These are phyloP conservation scores for Diaporthe australafricana DNA, from an alignment of 2,329 filamentous ascomycete genomes.

Conservation along the genomic window DNA sequence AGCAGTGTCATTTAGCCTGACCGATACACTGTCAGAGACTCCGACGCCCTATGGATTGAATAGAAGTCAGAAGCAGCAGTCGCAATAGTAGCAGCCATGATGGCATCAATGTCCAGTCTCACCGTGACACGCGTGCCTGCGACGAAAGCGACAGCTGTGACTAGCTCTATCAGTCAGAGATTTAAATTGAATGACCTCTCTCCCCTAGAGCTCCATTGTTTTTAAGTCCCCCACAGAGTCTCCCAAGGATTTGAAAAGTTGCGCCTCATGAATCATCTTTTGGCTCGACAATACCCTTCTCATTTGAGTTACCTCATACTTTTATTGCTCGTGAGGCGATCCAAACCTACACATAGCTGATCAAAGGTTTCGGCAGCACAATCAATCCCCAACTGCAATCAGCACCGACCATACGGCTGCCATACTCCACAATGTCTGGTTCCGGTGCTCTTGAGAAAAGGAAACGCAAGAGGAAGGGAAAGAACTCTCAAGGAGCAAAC, in stretches of 20 bases:
- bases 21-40: background rate
- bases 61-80: background rate
- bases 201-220: too few species aligned
- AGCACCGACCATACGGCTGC: background rate
- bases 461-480: too few species aligned
- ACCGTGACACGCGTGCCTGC: background rate
- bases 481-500: background rate
- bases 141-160: background rate
- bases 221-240: too few species aligned
- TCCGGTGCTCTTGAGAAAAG: background rate
- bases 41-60: background rate
- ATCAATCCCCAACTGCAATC: background rate
- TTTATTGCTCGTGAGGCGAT: background rate
- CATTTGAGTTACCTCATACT: background rate
- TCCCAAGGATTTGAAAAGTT: background rate
- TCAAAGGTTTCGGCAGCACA: background rate
- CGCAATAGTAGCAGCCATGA: background rate
- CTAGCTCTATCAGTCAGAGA: background rate
- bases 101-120: background rate
- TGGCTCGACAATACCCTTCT: background rate
- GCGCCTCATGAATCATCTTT: background rate
- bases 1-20: background rate
- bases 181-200: too few species aligned
- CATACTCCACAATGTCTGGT: background rate
- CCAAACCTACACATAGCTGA: background rate